A percentile compares a stretch with the other conserved stretches of the same genome.
These are phyloP conservation scores for Zalaria obscura DNA, from an alignment of 2,329 filamentous ascomycete species.

Conservation along the genomic window DNA sequence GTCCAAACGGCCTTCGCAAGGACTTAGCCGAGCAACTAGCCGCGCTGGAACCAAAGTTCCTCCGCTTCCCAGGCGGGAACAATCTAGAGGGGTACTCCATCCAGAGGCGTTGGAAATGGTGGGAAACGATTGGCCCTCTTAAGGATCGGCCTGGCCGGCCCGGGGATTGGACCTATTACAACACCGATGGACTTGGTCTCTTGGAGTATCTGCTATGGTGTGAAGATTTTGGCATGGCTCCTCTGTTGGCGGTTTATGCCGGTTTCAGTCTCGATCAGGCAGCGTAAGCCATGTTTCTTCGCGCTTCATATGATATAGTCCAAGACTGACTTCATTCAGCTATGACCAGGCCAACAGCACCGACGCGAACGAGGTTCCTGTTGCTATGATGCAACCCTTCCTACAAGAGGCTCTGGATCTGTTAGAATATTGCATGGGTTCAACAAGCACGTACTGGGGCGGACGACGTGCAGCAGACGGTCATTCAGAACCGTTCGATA, in stretches of 20 bases:
- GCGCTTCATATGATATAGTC: no score
- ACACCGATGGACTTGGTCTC: slow-evolving; percentile 44
- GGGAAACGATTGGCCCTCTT: slow-evolving; percentile 34
- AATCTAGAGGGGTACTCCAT: slow-evolving; percentile 28
- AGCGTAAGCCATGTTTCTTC: slow-evolving; percentile 10
- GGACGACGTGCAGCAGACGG: slow-evolving; percentile 44
- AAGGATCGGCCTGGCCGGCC: slow-evolving; percentile 28
- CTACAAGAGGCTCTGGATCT: slow-evolving; percentile 48
- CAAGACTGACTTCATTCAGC: no score
- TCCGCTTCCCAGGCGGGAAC: slow-evolving; percentile 36
- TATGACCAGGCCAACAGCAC: no score
- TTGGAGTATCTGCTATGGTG: slow-evolving; percentile 40
- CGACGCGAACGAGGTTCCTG: slow-evolving; percentile 9
- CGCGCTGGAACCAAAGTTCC: slow-evolving; percentile 27
- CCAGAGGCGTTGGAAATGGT: slow-evolving; percentile 30
- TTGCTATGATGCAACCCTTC: slow-evolving; percentile 36
- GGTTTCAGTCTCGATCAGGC: slow-evolving; percentile 30
- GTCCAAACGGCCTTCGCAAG: slow-evolving; percentile 30
- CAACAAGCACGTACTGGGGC: slow-evolving; percentile 40
- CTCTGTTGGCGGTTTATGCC: slow-evolving; percentile 31
- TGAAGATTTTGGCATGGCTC: slow-evolving; percentile 41
- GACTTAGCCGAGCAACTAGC: slow-evolving; percentile 29
- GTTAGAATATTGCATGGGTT: slow-evolving; percentile 48
- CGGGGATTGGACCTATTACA: slow-evolving; percentile 40
- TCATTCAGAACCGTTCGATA: slow-evolving; percentile 44